These are phyloP conservation scores for Pseudonitzschia multiseries DNA, from an alignment of 108 stramenopile genomes.

Conservation along the genomic window DNA sequence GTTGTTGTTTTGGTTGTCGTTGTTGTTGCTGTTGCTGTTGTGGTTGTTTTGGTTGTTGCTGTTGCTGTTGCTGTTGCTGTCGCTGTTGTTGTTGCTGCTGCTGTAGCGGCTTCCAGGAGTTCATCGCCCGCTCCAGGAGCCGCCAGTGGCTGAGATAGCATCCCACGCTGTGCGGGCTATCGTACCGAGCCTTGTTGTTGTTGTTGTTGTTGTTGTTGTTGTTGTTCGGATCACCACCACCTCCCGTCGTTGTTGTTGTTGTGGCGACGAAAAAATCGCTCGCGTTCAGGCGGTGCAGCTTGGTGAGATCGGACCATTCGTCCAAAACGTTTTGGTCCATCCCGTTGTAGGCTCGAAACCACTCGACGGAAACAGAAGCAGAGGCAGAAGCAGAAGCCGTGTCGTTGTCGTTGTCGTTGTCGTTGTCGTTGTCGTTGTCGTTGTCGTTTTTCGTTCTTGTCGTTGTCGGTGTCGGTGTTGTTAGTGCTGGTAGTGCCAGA, in stretches of 20 bases:
- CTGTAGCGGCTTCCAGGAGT: too few relatives aligned
- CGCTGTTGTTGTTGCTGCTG: neutral
- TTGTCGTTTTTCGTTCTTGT: neutral
- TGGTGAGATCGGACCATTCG: neutral
- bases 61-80: neutral
- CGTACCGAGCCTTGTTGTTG: slow-evolving; percentile 9
- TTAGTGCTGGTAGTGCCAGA: neutral
- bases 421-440: neutral
- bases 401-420: neutral
- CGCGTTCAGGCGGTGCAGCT: slow-evolving; percentile 8
- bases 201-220: neutral
- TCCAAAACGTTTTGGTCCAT: slow-evolving; percentile 13
- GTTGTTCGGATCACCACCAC: too few relatives aligned
- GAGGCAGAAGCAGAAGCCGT: neutral
- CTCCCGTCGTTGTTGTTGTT: neutral
- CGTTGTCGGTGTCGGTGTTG: neutral
- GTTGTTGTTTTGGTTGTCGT: neutral
- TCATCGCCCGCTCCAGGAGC: neutral
- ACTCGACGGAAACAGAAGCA: neutral
- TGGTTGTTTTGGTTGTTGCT: neutral
- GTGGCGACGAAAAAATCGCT: neutral
- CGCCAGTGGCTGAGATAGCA: slow-evolving; percentile 30
- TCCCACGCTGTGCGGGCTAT: slow-evolving; percentile 11
- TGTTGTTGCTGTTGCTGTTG: neutral
- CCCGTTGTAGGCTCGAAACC: slow-evolving; percentile 19